Conservation (phyloP, 164 flowering plant species). For the Kalanchoe fedtschenkoi region DNA sequence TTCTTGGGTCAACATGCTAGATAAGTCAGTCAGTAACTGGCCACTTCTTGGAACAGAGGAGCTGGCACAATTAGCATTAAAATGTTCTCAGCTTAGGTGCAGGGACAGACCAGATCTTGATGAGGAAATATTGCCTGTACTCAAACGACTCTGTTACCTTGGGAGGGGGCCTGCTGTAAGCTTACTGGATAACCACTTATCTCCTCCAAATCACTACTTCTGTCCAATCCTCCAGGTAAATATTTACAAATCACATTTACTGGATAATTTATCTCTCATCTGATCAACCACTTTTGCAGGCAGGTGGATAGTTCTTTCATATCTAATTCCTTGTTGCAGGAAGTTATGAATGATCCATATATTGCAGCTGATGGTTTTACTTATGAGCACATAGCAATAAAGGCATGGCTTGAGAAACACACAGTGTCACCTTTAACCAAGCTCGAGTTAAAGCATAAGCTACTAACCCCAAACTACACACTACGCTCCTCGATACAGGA, state of each 20-base stretch:
- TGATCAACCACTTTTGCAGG: neutral
- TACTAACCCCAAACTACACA: constrained; percentile 47
- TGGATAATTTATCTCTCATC: neutral
- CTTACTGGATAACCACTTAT: constrained; percentile 15
- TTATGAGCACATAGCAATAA: constrained; percentile 61
- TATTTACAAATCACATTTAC: neutral
- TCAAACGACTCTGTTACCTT: constrained; percentile 42
- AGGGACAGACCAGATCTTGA: constrained; percentile 86
- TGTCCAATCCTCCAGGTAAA: constrained; percentile 83
- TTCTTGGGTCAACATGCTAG: constrained; percentile 37
- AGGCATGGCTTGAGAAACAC: constrained; percentile 61
- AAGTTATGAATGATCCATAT: constrained; percentile 64
- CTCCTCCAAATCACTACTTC: constrained; percentile 57
- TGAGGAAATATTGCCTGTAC: constrained; percentile 51
- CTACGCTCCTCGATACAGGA: constrained; percentile 53
- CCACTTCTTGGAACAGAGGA: constrained; percentile 58
- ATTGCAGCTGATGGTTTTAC: constrained; percentile 81
- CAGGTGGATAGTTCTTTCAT: neutral
- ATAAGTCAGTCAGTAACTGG: constrained; percentile 59
- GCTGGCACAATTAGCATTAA: constrained; percentile 47
- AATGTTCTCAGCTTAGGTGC: constrained; percentile 56
- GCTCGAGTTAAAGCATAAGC: constrained; percentile 30
- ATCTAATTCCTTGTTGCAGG: constrained; percentile 26
- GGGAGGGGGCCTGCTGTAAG: constrained; percentile 33
- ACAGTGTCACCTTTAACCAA: constrained; percentile 55